phyloP scores from a whole-genome alignment of 179 eudicot species.

The Amaranthus tricolor region DNA sequence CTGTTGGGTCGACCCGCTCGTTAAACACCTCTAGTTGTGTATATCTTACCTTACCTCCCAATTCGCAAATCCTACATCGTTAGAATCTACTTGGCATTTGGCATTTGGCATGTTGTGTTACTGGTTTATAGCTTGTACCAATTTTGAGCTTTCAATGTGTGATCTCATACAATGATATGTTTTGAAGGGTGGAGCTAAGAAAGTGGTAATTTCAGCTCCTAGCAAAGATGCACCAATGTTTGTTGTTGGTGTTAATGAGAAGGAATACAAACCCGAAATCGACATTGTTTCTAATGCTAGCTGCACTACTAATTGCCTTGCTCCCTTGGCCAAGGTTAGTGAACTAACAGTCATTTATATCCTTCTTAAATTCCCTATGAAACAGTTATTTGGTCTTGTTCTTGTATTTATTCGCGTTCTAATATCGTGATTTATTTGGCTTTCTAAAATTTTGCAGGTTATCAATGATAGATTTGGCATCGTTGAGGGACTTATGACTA shows the following conservation, averaged over 20 bases:
- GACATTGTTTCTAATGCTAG: conserved; percentile 78
- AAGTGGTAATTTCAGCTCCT: conserved; percentile 78
- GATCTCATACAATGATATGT: neutral
- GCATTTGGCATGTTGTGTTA: too few relatives aligned
- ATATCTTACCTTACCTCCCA: too few relatives aligned
- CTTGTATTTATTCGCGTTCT: too few relatives aligned
- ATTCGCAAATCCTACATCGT: too few relatives aligned
- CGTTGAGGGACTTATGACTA: conserved; percentile 85
- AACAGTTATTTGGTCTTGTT: too few relatives aligned
- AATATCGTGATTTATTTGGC: too few relatives aligned
- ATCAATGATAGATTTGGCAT: conserved; percentile 75
- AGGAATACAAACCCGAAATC: conserved; percentile 65
- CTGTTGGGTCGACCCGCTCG: too few relatives aligned
- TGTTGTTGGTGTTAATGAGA: conserved; percentile 85
- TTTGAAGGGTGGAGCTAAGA: conserved; percentile 80
- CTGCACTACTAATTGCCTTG: conserved; percentile 81
- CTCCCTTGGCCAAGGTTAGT: conserved; percentile 67
- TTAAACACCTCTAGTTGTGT: too few relatives aligned
- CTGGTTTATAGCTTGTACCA: neutral
- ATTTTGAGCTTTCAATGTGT: neutral
- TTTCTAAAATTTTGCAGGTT: conserved; percentile 5
- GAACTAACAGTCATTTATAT: too few relatives aligned
- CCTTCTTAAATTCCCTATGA: too few relatives aligned
- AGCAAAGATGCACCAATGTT: conserved; percentile 91
- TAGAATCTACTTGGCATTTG: too few relatives aligned